phyloP scores from a whole-genome alignment of 805 yeast species.

The Candida succiphila region DNA sequence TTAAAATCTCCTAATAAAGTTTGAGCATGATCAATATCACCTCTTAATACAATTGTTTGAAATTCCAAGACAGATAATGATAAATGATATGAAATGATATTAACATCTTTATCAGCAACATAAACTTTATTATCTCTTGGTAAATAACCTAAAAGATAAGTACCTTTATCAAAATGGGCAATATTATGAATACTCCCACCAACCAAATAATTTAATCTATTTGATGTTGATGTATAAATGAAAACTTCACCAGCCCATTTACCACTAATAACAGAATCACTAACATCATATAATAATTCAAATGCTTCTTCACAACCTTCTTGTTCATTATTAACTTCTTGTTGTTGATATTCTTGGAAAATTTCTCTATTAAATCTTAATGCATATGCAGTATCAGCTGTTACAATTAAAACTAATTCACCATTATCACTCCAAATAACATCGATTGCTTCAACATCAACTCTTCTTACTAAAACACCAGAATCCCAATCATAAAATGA shows the following conservation, averaged over 20 bases:
- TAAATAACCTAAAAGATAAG: conserved; percentile 81
- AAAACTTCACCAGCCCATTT: conserved; percentile 97
- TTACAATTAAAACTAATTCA: conserved; percentile 69
- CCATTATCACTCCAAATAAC: conserved; percentile 93
- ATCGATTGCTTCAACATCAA: conserved; percentile 77
- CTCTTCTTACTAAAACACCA: conserved; percentile 74
- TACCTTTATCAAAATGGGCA: conserved; percentile 84
- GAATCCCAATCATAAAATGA: conserved; percentile 93
- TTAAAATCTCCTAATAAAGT: conserved; percentile 54
- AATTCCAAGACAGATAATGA: conserved; percentile 85
- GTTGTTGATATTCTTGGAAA: conserved; percentile 51
- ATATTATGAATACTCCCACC: conserved; percentile 90
- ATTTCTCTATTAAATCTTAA: conserved; percentile 62
- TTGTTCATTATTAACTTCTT: conserved; percentile 54
- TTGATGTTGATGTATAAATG: conserved; percentile 77
- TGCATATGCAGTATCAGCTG: conserved; percentile 67
- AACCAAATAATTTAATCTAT: conserved; percentile 87
- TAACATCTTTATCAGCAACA: conserved; percentile 83
- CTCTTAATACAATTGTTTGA: conserved; percentile 92
- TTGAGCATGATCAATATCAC: conserved; percentile 80
- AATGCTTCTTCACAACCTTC: conserved; percentile 87
- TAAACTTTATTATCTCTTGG: conserved; percentile 87
- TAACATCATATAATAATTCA: conserved; percentile 73
- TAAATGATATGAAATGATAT: conserved; percentile 70
- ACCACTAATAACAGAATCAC: conserved; percentile 78